These are phyloP conservation scores for Magnusiomyces ingens DNA, from an alignment of 1,139 yeast species.

Conservation along the genomic window DNA sequence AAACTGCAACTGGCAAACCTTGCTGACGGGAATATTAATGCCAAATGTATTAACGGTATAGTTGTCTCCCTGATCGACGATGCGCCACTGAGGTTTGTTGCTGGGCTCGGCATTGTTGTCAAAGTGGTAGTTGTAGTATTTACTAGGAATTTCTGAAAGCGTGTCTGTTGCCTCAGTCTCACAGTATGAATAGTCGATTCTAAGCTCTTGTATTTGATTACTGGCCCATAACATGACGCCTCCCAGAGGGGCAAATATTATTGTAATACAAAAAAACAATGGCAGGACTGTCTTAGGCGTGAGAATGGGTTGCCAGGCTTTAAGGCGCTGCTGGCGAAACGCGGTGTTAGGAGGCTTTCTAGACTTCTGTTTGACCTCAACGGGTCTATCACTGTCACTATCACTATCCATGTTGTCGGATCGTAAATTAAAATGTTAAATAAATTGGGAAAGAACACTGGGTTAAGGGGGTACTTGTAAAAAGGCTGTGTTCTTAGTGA, in stretches of 20 bases:
- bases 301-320: conserved; percentile 65
- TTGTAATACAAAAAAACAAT: conserved; percentile 62
- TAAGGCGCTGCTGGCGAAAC: conserved; percentile 41
- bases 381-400: conserved; percentile 30
- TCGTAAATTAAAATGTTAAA: not conserved
- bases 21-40: conserved; percentile 26
- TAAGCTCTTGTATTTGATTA: conserved; percentile 66
- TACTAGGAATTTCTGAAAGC: conserved; percentile 53
- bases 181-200: conserved; percentile 79
- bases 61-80: conserved; percentile 38
- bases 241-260: conserved; percentile 86
- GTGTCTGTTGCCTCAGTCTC: conserved; percentile 48
- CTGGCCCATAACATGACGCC: conserved; percentile 85
- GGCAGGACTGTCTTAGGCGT: conserved; percentile 91
- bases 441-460: too few relatives aligned
- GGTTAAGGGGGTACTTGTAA: too few relatives aligned
- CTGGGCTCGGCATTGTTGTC: conserved; percentile 28
- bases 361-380: conserved; percentile 30
- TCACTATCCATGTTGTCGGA: conserved; percentile 31
- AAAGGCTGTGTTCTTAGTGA: too few relatives aligned
- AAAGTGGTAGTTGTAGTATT: conserved; percentile 51
- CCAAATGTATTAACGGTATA: conserved; percentile 20
- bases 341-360: conserved; percentile 40
- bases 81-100: conserved; percentile 60
- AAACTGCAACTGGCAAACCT: conserved; percentile 62